phyloP scores from a whole-genome alignment of 116 monocot genomes.

The Papilionanthe hybrid region DNA sequence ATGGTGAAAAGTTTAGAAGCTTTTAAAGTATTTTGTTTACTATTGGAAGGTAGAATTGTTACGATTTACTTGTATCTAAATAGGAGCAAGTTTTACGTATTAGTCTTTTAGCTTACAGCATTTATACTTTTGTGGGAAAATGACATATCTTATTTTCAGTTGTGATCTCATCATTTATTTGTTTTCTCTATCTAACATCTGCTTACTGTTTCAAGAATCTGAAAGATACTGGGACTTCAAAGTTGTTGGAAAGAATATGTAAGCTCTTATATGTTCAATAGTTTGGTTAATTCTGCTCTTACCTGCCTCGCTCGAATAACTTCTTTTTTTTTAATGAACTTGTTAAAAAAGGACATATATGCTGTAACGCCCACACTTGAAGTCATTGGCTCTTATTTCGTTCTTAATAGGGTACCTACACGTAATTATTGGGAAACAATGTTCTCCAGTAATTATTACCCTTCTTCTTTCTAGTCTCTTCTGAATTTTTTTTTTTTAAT shows the following conservation, averaged over 20 bases:
- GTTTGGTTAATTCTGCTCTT: not conserved
- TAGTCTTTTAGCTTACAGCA: no score
- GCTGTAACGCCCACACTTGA: constrained; percentile 75
- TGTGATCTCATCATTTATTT: no score
- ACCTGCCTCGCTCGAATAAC: not conserved
- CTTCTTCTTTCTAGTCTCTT: not conserved
- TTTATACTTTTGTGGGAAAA: no score
- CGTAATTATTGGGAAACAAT: constrained; percentile 74
- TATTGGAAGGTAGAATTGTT: no score
- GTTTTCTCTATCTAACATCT: no score
- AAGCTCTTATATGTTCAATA: constrained; percentile 17
- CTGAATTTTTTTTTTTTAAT: not conserved
- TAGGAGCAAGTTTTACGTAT: no score
- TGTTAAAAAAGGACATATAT: constrained; percentile 60
- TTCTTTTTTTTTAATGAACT: constrained; percentile 6
- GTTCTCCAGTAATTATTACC: constrained; percentile 39
- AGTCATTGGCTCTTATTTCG: constrained; percentile 79
- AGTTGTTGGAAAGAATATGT: constrained; percentile 67
- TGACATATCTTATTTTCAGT: no score
- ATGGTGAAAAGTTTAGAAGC: no score
- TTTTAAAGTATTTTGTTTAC: no score
- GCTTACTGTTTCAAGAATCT: no score
- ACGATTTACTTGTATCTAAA: no score
- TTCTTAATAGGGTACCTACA: constrained; percentile 77
- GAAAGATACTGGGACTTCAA: no score